Base-by-base conservation (phyloP, 2,329 filamentous ascomycete genomes). In the Teratosphaeria gauchensis region DNA sequence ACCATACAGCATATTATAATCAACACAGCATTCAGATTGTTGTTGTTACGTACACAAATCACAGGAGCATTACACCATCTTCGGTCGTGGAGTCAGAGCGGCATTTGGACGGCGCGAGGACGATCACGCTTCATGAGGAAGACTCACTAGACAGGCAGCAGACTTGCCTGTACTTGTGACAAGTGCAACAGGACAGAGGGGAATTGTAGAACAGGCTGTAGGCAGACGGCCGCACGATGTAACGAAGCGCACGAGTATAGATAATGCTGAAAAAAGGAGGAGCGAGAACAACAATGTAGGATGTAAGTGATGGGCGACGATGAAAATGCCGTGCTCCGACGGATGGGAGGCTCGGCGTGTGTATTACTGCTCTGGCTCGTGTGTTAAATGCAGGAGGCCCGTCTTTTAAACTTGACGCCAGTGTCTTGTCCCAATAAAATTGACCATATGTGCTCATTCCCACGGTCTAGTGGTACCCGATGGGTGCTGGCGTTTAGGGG, bases 331-430 rank as follows among this genome's bases (percentile, higher is more conserved):
- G 31, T 33, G 31, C 55, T 58, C 56, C 51, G 51, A 48, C 31
- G 16, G 42, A 51, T 56, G 57, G 54, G 57, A 55, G 57, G 57
- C 28, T 35, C 51, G 56, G 51, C 32, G 19, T 55, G 53, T 58
- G 56, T 58, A 58, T 56, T 35, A 56, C 21, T 58, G 52, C 55
- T 32, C 53, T 53, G 56, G 56, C 51, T 48, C 42, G 52, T 35
- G 46, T 48, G 53, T 55, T 7, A 56, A 58, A 32, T 58, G 57
- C 57, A 58, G 57, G 57, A 46, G 57, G 53, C 57, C 57, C 52
- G 51, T 58, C 53, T 58, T 51, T 56, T 9, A 51, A 48, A 33
- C 31, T 31, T 51, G n/a, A 28, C 19, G 54, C 35, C 16, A 21
- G 42, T 42, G 7, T 16, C 35, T 5, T 11, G 35, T 42, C 24